These are phyloP conservation scores for Arachis monticola DNA, from an alignment of 331 rosid genomes.

Conservation along the genomic window DNA sequence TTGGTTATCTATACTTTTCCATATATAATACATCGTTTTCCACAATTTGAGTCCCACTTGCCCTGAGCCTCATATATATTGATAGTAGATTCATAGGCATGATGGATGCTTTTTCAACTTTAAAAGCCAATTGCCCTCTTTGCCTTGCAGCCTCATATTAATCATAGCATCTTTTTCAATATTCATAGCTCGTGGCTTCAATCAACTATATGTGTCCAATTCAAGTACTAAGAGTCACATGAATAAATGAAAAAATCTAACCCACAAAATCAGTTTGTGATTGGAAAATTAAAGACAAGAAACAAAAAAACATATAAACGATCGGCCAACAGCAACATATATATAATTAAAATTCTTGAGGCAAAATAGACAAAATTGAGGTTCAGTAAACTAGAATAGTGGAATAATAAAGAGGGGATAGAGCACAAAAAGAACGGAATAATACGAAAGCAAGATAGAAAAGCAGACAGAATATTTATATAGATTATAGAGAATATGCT, in stretches of 20 bases:
- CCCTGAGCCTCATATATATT: conserved; percentile 28
- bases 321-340: conserved; percentile 28
- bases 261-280: neutral
- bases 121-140: conserved; percentile 18
- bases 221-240: neutral
- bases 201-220: neutral
- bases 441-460: neutral
- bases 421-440: neutral
- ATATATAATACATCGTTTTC: neutral
- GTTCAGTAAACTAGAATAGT: conserved; percentile 21
- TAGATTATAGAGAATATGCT: neutral
- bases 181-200: conserved; percentile 18
- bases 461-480: neutral
- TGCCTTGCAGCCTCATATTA: conserved; percentile 32
- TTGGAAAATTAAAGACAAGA: neutral
- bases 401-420: neutral
- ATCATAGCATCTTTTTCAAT: neutral
- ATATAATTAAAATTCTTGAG: conserved; percentile 18
- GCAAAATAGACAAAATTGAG: neutral
- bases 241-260: neutral
- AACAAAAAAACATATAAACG: neutral
- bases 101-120: neutral
- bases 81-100: neutral
- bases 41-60: conserved; percentile 23
- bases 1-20: no score